These are phyloP conservation scores for Dryas alaskensis DNA, from an alignment of 306 rosid genomes.

Conservation along the genomic window DNA sequence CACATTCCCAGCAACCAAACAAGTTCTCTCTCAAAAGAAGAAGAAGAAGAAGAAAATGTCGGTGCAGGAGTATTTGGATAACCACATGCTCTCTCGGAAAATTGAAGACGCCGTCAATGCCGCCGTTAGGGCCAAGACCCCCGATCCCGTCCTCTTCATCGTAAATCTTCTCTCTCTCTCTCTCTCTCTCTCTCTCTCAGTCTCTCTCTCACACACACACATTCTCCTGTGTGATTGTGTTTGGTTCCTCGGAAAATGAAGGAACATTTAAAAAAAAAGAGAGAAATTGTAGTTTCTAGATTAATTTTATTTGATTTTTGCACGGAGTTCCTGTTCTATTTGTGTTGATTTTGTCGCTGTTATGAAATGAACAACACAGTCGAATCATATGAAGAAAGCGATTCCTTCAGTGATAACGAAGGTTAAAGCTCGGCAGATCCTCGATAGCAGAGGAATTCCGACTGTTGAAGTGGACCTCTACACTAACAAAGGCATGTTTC, in stretches of 20 bases:
- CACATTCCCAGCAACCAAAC: neutral
- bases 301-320: neutral
- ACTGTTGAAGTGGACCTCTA: conserved; percentile 85
- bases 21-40: too few relatives aligned
- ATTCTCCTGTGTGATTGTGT: neutral
- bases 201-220: too few relatives aligned
- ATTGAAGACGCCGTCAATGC: conserved; percentile 98
- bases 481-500: conserved; percentile 78
- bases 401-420: conserved; percentile 72
- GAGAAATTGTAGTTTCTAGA: neutral
- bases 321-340: neutral
- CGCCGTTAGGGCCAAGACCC: conserved; percentile 84
- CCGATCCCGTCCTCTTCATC: conserved; percentile 94
- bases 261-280: neutral
- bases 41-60: conserved; percentile 54
- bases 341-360: neutral
- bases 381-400: conserved; percentile 74
- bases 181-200: neutral
- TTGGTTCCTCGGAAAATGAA: conserved; percentile 7
- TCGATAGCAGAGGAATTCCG: conserved; percentile 95
- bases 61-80: conserved; percentile 83
- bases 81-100: conserved; percentile 79
- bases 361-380: conserved; percentile 35
- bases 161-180: conserved; percentile 35
- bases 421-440: conserved; percentile 89